Conservation (phyloP, 2,329 filamentous ascomycete genomes). For the Diaporthe humulicola region DNA sequence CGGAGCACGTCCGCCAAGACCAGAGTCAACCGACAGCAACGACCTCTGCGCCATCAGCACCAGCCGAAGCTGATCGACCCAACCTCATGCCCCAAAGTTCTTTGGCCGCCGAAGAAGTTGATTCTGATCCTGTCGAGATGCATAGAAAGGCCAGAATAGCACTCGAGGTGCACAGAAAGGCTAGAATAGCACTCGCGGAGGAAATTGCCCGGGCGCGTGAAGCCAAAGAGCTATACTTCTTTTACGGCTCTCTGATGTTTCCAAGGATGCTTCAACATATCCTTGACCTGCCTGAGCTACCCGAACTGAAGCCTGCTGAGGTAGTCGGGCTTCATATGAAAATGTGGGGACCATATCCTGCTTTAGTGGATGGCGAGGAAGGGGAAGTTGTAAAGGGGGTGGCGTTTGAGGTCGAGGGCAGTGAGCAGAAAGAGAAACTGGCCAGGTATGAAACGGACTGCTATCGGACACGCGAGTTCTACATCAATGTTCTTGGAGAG, state of each 20-base stretch:
- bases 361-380: neutral
- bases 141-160: neutral
- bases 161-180: neutral
- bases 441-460: neutral
- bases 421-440: neutral
- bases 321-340: neutral
- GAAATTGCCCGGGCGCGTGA: neutral
- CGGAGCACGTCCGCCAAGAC: neutral
- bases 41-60: neutral
- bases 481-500: neutral
- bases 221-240: neutral
- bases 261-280: neutral
- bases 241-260: conserved; percentile 12
- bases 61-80: neutral
- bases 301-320: conserved; percentile 3
- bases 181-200: neutral
- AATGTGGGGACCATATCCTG: conserved; percentile 6
- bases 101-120: neutral
- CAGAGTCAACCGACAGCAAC: neutral
- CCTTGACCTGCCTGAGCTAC: neutral
- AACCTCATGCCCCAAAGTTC: neutral
- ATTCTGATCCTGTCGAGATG: neutral
- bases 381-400: neutral
- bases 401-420: neutral
- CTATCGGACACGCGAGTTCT: neutral